Evolutionary conservation across 148 eudicot species (phyloP).

Genomic region (Chenopodium berlandieri): DNA sequence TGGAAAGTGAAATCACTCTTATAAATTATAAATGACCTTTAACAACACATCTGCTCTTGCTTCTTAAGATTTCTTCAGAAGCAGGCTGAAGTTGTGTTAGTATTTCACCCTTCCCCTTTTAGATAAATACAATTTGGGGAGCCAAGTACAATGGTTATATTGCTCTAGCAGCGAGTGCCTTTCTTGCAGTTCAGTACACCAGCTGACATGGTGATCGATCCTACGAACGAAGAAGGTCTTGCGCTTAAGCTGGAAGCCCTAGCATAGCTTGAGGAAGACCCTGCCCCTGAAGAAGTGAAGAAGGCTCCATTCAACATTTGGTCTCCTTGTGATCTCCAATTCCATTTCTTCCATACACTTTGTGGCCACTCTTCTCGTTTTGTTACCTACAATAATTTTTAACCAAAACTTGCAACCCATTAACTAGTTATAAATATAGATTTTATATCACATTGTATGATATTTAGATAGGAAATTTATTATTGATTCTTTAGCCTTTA

Average conservation of each 20-base stretch:
- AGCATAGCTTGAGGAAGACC: slow-evolving; percentile 48
- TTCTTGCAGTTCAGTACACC: slow-evolving; percentile 54
- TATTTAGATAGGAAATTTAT: too few species aligned
- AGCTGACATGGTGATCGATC: slow-evolving; percentile 48
- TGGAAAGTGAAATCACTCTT: not conserved
- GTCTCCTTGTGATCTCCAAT: slow-evolving; percentile 77
- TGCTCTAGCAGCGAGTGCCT: slow-evolving; percentile 43
- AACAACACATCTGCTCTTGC: slow-evolving; percentile 6
- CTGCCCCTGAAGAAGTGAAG: slow-evolving; percentile 49
- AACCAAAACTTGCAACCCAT: not conserved
- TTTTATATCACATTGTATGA: too few species aligned
- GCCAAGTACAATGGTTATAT: not conserved
- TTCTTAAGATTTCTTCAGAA: not conserved
- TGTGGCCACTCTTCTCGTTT: slow-evolving; percentile 52
- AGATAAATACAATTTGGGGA: slow-evolving; percentile 5
- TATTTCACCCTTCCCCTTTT: not conserved
- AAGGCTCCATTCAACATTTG: slow-evolving; percentile 58
- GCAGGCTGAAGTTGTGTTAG: slow-evolving; percentile 2
- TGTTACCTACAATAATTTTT: slow-evolving; percentile 39
- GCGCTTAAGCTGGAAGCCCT: slow-evolving; percentile 63
- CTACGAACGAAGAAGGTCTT: slow-evolving; percentile 50
- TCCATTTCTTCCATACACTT: slow-evolving; percentile 56
- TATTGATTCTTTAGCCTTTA: too few species aligned
- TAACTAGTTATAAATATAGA: not conserved
- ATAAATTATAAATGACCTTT: not conserved